A percentile compares a stretch with the other conserved stretches of the same genome.
These are phyloP conservation scores for Macrocybe gigantea DNA, from an alignment of 768 basidiomycete species.

Conservation along the genomic window DNA sequence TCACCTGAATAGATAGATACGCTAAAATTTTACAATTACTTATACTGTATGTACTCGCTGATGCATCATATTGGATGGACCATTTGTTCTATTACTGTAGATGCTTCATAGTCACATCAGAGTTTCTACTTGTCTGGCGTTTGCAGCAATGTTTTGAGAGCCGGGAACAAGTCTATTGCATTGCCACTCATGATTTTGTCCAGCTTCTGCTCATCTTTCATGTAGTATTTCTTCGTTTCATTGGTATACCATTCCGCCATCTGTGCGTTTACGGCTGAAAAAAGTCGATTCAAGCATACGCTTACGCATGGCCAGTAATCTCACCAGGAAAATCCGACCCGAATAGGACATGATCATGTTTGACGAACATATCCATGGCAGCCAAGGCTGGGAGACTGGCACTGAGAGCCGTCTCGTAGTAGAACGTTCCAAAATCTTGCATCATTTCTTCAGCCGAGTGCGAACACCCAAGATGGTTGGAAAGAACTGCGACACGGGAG, in stretches of 20 bases:
- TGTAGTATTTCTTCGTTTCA: slow-evolving; percentile 46
- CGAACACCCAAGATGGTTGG: slow-evolving; percentile 63
- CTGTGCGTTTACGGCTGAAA: slow-evolving; percentile 48
- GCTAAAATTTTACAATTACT: not conserved
- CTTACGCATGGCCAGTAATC: slow-evolving; percentile 4
- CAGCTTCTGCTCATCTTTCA: slow-evolving; percentile 30
- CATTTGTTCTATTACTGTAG: no score
- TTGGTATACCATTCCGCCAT: slow-evolving; percentile 60
- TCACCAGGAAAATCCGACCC: slow-evolving; percentile 77
- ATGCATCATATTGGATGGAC: no score
- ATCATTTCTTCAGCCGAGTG: slow-evolving; percentile 63
- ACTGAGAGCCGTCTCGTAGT: slow-evolving; percentile 69
- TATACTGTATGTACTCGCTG: not conserved
- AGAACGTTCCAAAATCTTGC: slow-evolving; percentile 64
- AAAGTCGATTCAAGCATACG: not conserved
- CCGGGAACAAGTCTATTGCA: slow-evolving; percentile 45
- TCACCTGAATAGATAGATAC: not conserved
- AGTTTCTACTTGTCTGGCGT: not conserved
- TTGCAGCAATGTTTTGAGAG: slow-evolving; percentile 8
- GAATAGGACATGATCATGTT: slow-evolving; percentile 50
- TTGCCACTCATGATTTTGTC: slow-evolving; percentile 42
- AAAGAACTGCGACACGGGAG: slow-evolving; percentile 61
- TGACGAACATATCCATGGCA: slow-evolving; percentile 45
- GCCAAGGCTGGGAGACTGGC: slow-evolving; percentile 47
- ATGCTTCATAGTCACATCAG: not conserved